Conservation (phyloP, 306 rosid species). For the Malus sylvestris region DNA sequence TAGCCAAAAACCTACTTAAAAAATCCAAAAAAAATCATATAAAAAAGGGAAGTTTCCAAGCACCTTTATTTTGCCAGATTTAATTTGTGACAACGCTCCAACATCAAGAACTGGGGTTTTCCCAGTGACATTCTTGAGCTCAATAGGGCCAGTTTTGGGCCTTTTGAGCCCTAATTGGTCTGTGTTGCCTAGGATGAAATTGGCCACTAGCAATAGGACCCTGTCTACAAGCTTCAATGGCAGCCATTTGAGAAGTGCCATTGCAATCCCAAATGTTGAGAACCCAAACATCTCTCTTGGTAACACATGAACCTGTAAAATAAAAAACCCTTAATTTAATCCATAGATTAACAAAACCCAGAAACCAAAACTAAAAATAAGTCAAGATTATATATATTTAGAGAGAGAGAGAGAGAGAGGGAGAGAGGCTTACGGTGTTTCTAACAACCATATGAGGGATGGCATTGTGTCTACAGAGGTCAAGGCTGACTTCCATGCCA, state of each 20-base stretch:
- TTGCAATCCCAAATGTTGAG: slow-evolving; percentile 78
- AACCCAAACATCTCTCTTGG: slow-evolving; percentile 84
- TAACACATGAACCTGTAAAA: slow-evolving; percentile 70
- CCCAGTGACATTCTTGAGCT: slow-evolving; percentile 77
- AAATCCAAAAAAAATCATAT: neutral
- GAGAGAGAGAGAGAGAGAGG: neutral
- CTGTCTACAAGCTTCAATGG: slow-evolving; percentile 68
- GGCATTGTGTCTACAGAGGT: slow-evolving; percentile 78
- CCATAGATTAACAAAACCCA: neutral
- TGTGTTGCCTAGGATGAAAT: slow-evolving; percentile 56
- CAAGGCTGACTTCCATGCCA: slow-evolving; percentile 99
- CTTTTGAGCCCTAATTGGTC: slow-evolving; percentile 68
- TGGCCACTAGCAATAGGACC: slow-evolving; percentile 42
- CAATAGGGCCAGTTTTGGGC: slow-evolving; percentile 88
- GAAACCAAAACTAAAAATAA: neutral
- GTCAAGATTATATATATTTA: neutral
- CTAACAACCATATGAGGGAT: slow-evolving; percentile 74
- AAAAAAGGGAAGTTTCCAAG: neutral
- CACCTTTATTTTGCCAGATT: slow-evolving; percentile 80
- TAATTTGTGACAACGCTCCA: slow-evolving; percentile 63
- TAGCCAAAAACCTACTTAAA: neutral
- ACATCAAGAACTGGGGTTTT: slow-evolving; percentile 92
- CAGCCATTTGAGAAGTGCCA: slow-evolving; percentile 64
- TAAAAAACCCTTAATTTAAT: neutral
- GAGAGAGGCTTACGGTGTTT: slow-evolving; percentile 54